These are phyloP conservation scores for Nigrograna mackinnonii DNA, from an alignment of 2,329 filamentous ascomycete genomes.

Conservation along the genomic window DNA sequence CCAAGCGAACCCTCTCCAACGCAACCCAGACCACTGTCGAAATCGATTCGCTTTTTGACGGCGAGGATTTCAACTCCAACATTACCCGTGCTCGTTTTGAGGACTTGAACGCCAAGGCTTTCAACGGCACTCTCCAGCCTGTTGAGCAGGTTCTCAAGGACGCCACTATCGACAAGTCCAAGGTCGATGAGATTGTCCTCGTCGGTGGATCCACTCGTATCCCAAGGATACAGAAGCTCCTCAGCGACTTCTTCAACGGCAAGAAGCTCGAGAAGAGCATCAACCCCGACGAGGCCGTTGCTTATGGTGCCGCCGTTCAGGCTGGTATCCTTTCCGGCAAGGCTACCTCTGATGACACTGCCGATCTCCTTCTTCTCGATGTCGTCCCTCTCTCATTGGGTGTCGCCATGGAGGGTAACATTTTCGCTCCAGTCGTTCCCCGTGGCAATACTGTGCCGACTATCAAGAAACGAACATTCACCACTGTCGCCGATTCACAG, in stretches of 20 bases:
- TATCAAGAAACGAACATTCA: conserved; percentile 87
- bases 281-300: conserved; percentile 99
- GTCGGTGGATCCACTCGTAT: conserved; percentile 99
- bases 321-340: conserved; percentile 98
- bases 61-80: conserved; percentile 94
- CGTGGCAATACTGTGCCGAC: conserved; percentile 64
- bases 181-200: conserved; percentile 97
- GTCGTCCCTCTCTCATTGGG: conserved; percentile 95
- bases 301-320: conserved; percentile 98
- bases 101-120: conserved; percentile 95
- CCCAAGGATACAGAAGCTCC: conserved; percentile 97
- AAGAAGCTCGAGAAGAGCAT: conserved; percentile 99
- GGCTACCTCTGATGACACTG: conserved; percentile 92
- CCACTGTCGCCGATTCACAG: conserved; percentile 69
- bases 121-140: conserved; percentile 89
- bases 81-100: conserved; percentile 99
- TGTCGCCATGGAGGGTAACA: conserved; percentile 99
- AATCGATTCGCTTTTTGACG: conserved; percentile 98
- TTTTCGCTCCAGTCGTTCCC: conserved; percentile 91
- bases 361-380: conserved; percentile 93
- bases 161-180: conserved; percentile 81
- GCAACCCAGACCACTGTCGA: conserved; percentile 97
- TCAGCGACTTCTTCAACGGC: conserved; percentile 98
- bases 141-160: conserved; percentile 98
- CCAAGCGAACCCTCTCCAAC: conserved; percentile 98